Conservation (phyloP, 768 basidiomycete genomes). For the Exidia glandulosa region DNA sequence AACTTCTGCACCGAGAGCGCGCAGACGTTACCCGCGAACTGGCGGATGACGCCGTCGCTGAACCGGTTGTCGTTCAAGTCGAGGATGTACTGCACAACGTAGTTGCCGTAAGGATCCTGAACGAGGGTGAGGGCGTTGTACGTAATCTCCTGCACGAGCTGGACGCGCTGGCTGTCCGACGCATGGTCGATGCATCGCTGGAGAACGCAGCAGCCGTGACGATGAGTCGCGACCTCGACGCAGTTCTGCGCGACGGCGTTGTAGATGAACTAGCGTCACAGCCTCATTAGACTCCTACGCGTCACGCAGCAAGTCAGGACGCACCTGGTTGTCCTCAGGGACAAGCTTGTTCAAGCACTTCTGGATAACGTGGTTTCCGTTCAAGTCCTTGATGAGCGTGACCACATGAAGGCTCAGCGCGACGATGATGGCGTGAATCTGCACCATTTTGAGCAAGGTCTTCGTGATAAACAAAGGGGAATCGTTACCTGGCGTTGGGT, state of each 20-base stretch:
- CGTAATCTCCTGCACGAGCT: slow-evolving; percentile 97
- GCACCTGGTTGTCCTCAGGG: slow-evolving; percentile 95
- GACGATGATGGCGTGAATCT: slow-evolving; percentile 95
- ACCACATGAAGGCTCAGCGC: slow-evolving; percentile 97
- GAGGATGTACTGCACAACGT: slow-evolving; percentile 95
- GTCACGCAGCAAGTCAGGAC: no score
- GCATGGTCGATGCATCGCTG: slow-evolving; percentile 98
- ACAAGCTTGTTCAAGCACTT: slow-evolving; percentile 98
- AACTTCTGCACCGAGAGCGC: slow-evolving; percentile 98
- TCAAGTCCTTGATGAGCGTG: slow-evolving; percentile 96
- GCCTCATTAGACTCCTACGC: not conserved
- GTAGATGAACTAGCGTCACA: slow-evolving; percentile 76
- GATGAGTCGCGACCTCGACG: slow-evolving; percentile 95
- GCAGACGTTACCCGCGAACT: slow-evolving; percentile 96
- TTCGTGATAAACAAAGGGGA: slow-evolving; percentile 20
- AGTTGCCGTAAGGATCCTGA: slow-evolving; percentile 94
- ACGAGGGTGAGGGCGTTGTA: slow-evolving; percentile 96
- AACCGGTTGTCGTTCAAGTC: slow-evolving; percentile 98
- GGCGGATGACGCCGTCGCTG: slow-evolving; percentile 93
- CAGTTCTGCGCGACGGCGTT: slow-evolving; percentile 98
- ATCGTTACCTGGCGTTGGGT: slow-evolving; percentile 86
- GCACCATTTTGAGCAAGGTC: slow-evolving; percentile 18
- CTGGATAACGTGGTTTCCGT: slow-evolving; percentile 96
- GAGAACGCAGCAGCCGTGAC: slow-evolving; percentile 96
- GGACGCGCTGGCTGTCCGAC: slow-evolving; percentile 86